These are phyloP conservation scores for Phytophthora hybrid DNA, from an alignment of 352 stramenopile genomes.

Conservation along the genomic window DNA sequence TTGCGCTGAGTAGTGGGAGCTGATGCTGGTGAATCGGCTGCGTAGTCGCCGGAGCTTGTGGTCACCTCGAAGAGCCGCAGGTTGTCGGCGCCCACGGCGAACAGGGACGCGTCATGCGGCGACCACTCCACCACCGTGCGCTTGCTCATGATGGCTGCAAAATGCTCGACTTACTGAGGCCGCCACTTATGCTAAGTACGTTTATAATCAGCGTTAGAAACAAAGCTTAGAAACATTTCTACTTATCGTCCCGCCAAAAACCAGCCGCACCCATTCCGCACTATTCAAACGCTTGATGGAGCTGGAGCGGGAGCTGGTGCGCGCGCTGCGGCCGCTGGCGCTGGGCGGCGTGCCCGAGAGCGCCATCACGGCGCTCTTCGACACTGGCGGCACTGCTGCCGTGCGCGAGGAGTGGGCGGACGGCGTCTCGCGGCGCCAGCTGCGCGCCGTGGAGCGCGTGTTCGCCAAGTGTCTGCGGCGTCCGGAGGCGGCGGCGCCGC, in stretches of 20 bases:
- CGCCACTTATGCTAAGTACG: too few relatives aligned
- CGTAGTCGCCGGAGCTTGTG: slow-evolving; percentile 26
- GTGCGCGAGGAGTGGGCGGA: slow-evolving; percentile 44
- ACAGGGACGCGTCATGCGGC: slow-evolving; percentile 83
- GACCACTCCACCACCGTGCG: slow-evolving; percentile 87
- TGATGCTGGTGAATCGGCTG: not conserved
- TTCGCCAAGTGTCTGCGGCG: slow-evolving; percentile 64
- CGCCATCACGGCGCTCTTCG: slow-evolving; percentile 68
- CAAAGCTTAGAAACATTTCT: too few relatives aligned
- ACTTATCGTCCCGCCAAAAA: not conserved
- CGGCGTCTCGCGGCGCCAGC: slow-evolving; percentile 46
- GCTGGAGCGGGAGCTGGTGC: slow-evolving; percentile 71
- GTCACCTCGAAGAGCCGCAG: slow-evolving; percentile 85
- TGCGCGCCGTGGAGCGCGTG: slow-evolving; percentile 62
- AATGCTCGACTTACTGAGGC: too few relatives aligned
- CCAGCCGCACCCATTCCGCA: not conserved
- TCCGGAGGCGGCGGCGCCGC: slow-evolving; percentile 32
- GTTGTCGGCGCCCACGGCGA: slow-evolving; percentile 84
- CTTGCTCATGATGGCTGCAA: slow-evolving; percentile 63
- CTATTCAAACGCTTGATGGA: slow-evolving; percentile 27
- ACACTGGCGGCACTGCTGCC: slow-evolving; percentile 71
- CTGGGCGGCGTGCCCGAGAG: slow-evolving; percentile 59
- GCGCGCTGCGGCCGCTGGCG: slow-evolving; percentile 64
- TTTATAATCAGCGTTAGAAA: not conserved
- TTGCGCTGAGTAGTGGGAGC: slow-evolving; percentile 79